phyloP scores from a whole-genome alignment of 1,284 basidiomycete genomes.

The Cystobasidiaceae sp. region DNA sequence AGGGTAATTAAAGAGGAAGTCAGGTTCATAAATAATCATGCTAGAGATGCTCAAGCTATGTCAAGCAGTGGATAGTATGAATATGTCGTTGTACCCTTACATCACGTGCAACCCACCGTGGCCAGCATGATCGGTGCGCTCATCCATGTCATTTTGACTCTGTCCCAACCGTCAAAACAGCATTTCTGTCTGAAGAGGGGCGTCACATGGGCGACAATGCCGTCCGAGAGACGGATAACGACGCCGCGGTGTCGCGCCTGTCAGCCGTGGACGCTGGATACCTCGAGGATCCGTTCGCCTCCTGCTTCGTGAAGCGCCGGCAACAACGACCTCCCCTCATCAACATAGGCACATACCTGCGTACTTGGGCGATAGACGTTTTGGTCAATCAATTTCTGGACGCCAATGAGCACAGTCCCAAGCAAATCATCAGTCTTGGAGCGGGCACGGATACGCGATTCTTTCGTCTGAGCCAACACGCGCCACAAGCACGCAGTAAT shows the following conservation, averaged over 20 bases:
- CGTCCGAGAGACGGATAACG: conserved; percentile 64
- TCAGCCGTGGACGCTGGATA: conserved; percentile 74
- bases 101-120: not conserved
- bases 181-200: no score
- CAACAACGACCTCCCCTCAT: conserved; percentile 61
- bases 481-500: conserved; percentile 49
- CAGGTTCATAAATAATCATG: no score
- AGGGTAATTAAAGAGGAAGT: no score
- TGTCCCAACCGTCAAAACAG: no score
- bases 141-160: no score
- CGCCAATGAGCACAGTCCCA: conserved; percentile 41
- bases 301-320: conserved; percentile 57
- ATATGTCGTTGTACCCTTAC: not conserved
- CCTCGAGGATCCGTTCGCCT: conserved; percentile 65
- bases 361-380: conserved; percentile 71
- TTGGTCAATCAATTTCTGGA: conserved; percentile 68
- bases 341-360: conserved; percentile 88
- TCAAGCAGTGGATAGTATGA: not conserved
- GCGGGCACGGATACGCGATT: conserved; percentile 90
- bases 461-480: conserved; percentile 56
- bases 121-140: no score
- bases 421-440: conserved; percentile 80
- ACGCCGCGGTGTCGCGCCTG: conserved; percentile 68
- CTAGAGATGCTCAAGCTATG: not conserved
- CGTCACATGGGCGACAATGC: conserved; percentile 49